Base-by-base conservation (phyloP, 1,284 basidiomycete genomes). In the Apiotrichum domesticum region DNA sequence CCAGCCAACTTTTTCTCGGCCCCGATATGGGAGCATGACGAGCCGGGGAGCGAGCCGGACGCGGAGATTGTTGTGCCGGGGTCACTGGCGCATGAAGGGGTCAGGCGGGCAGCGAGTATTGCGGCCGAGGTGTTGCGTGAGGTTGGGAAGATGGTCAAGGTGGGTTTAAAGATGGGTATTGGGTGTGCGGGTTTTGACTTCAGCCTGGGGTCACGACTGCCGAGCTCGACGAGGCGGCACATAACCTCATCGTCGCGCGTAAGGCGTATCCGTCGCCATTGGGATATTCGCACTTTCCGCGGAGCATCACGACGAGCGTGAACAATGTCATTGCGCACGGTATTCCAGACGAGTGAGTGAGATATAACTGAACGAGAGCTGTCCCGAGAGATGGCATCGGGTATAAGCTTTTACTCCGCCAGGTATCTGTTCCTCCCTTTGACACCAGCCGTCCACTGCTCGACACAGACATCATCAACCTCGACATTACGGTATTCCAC, bases 211-310 rank as follows among this genome's bases (percentile, higher is more conserved):
- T 84, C 11, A 90, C 88, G 2, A 92, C 91, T 4, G 81, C 86
- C 54, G 77, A 79, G 8, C 84, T 94, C 52, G 89, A 94, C 69
- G 73, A 77, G 14, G 78, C 79, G 0, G 77, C 92, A 35, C 90
- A 93, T 61, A 80, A 85, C 10, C 85, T 83, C 58, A 86, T 92
- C 56, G 65, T 88, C 41, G 71, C 78, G 0, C 78, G 80, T 57
- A 80, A 80, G n/a, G 90, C 88, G 35, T 96, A 96, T 71, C 93
- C 93, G 0, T 93, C 90, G 2, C 90, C 93, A 0, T 77, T 96
- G 37, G 81, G 81, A 0, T 96, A 95, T 74, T 79, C 81, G 33
- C 85, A 85, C 7, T 95, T 87, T 69, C 91, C 92, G 6, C 86
- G 85, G 63, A 88, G 90, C 37, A 89, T 88, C 66, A 94, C 91